Evolutionary conservation across 176 grass and related monocot species (phyloP), one percentile per base, ranked within the genome.

Genomic region (Oryza longistaminata): DNA sequence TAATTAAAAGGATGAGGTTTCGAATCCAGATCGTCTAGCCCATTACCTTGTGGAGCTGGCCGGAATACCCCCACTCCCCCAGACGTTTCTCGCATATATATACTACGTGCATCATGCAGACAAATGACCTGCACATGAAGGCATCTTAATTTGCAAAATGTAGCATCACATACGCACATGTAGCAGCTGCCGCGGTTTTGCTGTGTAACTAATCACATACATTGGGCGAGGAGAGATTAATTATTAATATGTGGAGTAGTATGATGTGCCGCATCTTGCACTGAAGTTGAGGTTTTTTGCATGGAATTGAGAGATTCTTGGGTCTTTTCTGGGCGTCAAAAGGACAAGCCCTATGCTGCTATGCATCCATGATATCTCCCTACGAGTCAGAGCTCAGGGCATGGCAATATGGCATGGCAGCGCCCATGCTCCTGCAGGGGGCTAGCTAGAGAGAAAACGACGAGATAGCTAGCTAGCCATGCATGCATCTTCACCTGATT

Each of bases 361-460:
- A 22, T 68, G 77, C 50, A 62, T 64, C 31, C 77, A 85, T 69
- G 82, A 76, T 75, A 82, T 76, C 78, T 46, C 50, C 70, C 11
- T 80, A 68, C 6, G 74, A 83, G 66, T 82, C 83, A 76, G 73
- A 74, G 44, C 71, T 71, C 74, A 82, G 27, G 75, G 15, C 75
- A 64, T 60, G 79, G 49, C 49, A 52, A 52, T 52, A 52, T 52
- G 49, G 77, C 69, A 90, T 79, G 83, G 79, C 88, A 22, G 42
- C 58, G n/a, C 85, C 89, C 89, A 80, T 91, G 76, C 81, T 68
- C 33, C 82, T 78, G 4, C 34, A 64, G 46, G 53, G 19, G 49
- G 49, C 49, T 52, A 52, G 35, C 65, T 60, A 45, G 2, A 64
- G 53, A 71, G 43, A 58, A 58, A 9, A 81, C 62, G 78, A 81